Percentiles rank a stretch among this genome's conserved stretches.
These are phyloP conservation scores for Phtheirospermum japonicum DNA, from an alignment of 257 asterid genomes.

Conservation along the genomic window DNA sequence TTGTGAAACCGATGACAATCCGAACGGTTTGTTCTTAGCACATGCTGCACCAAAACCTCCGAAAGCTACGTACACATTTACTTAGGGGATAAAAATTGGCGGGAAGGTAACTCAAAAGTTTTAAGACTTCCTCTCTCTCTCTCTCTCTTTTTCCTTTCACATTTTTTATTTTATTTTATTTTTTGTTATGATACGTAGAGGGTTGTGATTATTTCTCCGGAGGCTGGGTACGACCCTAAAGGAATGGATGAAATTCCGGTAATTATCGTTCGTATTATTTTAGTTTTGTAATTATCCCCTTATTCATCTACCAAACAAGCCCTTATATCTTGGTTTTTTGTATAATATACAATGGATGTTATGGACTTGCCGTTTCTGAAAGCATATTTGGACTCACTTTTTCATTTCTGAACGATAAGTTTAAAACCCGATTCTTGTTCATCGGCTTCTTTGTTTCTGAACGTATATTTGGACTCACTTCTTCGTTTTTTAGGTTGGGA, in stretches of 20 bases:
- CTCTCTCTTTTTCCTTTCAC: background rate
- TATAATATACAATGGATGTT: too few species aligned
- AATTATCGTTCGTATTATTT: too few species aligned
- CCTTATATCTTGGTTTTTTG: too few species aligned
- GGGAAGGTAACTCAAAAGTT: conserved; percentile 61
- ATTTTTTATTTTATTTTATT: conserved; percentile 5
- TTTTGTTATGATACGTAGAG: conserved; percentile 47
- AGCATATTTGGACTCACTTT: conserved; percentile 81
- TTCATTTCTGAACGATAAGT: too few species aligned
- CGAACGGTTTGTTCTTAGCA: conserved; percentile 93
- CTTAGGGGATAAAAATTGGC: conserved; percentile 97
- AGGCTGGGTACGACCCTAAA: conserved; percentile 75
- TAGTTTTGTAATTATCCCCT: too few species aligned
- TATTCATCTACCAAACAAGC: too few species aligned
- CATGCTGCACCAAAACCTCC: conserved; percentile 99
- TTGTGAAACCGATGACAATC: too few species aligned
- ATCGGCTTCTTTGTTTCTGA: too few species aligned
- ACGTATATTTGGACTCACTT: too few species aligned
- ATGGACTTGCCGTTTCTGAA: conserved; percentile 78
- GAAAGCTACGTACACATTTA: conserved; percentile 68
- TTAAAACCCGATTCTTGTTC: too few species aligned
- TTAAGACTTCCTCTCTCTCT: background rate
- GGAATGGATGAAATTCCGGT: conserved; percentile 98
- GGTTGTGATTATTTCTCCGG: conserved; percentile 84
- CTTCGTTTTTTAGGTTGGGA: too few species aligned